phyloP scores from a whole-genome alignment of 768 basidiomycete genomes.

The Leccinum disarticulatum region DNA sequence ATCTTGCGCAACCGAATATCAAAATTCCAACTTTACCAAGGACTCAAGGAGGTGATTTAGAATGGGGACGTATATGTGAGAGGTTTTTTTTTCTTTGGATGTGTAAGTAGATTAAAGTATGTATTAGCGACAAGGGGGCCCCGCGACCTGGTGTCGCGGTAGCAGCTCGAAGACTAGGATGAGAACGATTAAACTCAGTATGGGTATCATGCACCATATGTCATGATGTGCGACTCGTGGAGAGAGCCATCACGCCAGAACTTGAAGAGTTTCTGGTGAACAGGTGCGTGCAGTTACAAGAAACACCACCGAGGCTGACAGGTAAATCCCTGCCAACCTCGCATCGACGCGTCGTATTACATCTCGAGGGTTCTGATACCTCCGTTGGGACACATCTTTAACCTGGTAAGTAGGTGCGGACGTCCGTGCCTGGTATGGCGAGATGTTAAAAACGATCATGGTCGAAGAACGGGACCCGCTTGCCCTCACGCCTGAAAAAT shows the following conservation, averaged over 20 bases:
- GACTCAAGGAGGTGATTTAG: too few species aligned
- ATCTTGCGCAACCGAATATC: conserved; percentile 68
- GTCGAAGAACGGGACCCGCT: conserved; percentile 36
- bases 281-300: conserved; percentile 42
- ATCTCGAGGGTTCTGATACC: conserved; percentile 76
- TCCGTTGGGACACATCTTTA: conserved; percentile 87
- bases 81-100: too few species aligned
- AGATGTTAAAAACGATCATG: conserved; percentile 69
- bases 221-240: conserved; percentile 74
- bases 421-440: conserved; percentile 80
- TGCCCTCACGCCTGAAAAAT: too few species aligned
- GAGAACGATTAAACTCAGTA: conserved; percentile 85
- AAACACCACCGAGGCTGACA: not conserved
- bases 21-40: too few species aligned
- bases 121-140: conserved; percentile 67
- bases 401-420: conserved; percentile 78
- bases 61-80: too few species aligned
- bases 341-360: conserved; percentile 85
- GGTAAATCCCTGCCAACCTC: conserved; percentile 49
- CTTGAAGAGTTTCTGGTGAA: conserved; percentile 54
- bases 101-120: not conserved
- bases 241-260: conserved; percentile 72
- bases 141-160: conserved; percentile 91
- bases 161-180: conserved; percentile 76
- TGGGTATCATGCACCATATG: conserved; percentile 89